These are phyloP conservation scores for Epichloe festucae DNA, from an alignment of 2,329 filamentous ascomycete genomes.

Conservation along the genomic window DNA sequence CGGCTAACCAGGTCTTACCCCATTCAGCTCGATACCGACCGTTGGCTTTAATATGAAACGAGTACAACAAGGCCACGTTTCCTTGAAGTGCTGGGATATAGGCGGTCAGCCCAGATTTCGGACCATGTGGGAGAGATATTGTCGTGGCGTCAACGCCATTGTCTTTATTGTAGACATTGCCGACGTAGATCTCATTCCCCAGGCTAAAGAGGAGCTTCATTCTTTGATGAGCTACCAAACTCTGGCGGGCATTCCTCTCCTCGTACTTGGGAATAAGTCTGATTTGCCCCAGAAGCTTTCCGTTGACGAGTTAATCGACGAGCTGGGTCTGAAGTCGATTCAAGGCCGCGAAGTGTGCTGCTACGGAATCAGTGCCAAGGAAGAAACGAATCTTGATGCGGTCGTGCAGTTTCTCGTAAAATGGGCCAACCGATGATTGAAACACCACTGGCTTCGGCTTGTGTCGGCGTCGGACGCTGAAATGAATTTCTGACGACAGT, in stretches of 20 bases:
- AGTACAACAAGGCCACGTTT: conserved; percentile 95
- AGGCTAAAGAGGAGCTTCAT: conserved; percentile 87
- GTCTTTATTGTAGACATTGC: conserved; percentile 98
- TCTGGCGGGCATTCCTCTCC: conserved; percentile 76
- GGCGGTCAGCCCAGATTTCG: conserved; percentile 94
- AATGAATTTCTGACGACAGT: conserved; percentile 3
- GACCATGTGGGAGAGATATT: conserved; percentile 99
- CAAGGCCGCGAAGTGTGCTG: conserved; percentile 90
- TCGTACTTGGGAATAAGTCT: conserved; percentile 95
- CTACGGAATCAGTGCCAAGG: conserved; percentile 96
- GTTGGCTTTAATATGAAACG: conserved; percentile 99
- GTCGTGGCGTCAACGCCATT: conserved; percentile 92
- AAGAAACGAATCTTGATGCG: conserved; percentile 95
- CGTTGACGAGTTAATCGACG: conserved; percentile 91
- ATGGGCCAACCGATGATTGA: conserved; percentile 57
- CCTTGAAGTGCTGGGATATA: conserved; percentile 97
- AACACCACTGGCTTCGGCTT: neutral
- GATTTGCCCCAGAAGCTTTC: conserved; percentile 83
- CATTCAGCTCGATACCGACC: conserved; percentile 81
- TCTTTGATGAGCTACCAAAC: conserved; percentile 73
- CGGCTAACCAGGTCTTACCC: neutral
- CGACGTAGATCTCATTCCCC: conserved; percentile 65
- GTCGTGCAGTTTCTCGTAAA: conserved; percentile 95
- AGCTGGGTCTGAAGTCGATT: conserved; percentile 78
- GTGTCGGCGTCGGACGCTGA: conserved; percentile 1